These are phyloP conservation scores for Euptelea pleiosperma DNA, from an alignment of 164 flowering plant species.

Conservation along the genomic window DNA sequence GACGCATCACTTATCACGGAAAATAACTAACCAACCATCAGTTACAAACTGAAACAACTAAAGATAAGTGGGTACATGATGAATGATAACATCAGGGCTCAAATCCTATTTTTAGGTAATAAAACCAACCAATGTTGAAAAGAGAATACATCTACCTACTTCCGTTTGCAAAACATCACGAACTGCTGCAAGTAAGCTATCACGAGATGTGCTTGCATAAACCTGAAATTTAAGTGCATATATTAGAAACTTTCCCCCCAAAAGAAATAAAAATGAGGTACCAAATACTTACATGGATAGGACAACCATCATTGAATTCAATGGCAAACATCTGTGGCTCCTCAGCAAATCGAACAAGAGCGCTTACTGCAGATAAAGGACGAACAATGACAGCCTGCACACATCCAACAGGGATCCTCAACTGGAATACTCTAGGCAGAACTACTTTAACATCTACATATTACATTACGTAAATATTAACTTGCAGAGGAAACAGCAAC, in stretches of 20 bases:
- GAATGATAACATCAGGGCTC: background rate
- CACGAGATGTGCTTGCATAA: constrained; percentile 95
- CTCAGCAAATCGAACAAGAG: constrained; percentile 95
- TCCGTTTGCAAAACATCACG: constrained; percentile 90
- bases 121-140: constrained; percentile 18
- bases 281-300: constrained; percentile 69
- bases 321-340: constrained; percentile 99
- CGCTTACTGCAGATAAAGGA: constrained; percentile 78
- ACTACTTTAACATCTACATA: background rate
- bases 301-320: constrained; percentile 96
- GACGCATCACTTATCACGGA: background rate
- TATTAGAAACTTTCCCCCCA: constrained; percentile 16
- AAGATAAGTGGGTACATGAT: background rate
- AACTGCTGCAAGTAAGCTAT: constrained; percentile 93
- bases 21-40: background rate
- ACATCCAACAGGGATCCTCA: constrained; percentile 36
- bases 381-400: constrained; percentile 94
- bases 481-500: too few relatives aligned
- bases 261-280: background rate
- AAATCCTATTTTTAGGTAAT: constrained; percentile 8
- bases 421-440: background rate
- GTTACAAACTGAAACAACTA: background rate
- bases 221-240: constrained; percentile 51
- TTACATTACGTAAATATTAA: background rate
- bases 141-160: constrained; percentile 65